Percentiles rank a stretch among this genome's conserved stretches.
Conservation (phyloP, 257 asterid species). For the Nicotiana undulata region DNA sequence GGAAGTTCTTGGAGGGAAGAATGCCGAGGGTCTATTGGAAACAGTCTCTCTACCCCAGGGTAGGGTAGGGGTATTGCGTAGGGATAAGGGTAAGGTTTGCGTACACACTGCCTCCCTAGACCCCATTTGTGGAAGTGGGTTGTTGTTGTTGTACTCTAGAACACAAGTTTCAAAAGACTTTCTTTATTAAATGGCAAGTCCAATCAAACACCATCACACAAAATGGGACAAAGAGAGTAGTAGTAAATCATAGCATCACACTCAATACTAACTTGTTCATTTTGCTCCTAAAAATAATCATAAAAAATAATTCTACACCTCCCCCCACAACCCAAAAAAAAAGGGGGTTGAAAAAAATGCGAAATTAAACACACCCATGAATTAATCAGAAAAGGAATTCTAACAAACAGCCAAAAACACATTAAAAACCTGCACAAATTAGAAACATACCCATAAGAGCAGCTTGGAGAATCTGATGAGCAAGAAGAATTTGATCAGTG, state of each 20-base stretch:
- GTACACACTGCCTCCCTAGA: no score
- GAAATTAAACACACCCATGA: neutral
- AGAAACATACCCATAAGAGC: constrained; percentile 15
- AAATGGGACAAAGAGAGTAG: no score
- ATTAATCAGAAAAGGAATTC: neutral
- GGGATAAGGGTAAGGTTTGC: no score
- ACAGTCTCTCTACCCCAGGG: no score
- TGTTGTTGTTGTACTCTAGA: no score
- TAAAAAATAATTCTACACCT: neutral
- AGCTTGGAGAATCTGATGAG: constrained; percentile 14
- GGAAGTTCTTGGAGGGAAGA: no score
- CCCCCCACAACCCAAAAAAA: neutral
- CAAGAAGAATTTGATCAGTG: constrained; percentile 17
- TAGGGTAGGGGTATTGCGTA: no score
- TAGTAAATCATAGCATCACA: neutral
- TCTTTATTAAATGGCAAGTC: no score
- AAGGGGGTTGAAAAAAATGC: neutral
- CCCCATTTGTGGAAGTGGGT: no score
- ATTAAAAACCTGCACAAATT: neutral
- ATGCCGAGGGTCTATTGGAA: no score
- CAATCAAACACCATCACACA: no score
- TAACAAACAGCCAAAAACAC: neutral
- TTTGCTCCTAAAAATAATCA: neutral
- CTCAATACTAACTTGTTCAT: neutral
- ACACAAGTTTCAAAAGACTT: no score